Evolutionary conservation across 495 filamentous ascomycete species (phyloP), one percentile per base, ranked within the genome.

Genomic region (Poronia punctata): DNA sequence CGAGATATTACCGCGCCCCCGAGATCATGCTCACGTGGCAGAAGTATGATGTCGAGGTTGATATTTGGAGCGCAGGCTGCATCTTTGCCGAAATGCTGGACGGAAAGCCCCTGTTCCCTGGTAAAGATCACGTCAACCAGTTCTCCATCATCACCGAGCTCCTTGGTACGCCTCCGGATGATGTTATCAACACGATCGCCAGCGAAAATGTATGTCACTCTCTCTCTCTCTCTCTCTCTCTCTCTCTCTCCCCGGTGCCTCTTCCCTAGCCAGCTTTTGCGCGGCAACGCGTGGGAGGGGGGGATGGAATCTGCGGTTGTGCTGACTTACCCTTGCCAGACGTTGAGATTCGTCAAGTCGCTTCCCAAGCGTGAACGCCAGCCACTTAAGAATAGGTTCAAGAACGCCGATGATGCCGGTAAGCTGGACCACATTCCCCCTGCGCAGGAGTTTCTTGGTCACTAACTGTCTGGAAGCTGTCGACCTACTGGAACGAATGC

Each of bases 11-110:
- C 70, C 83, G 92, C 35, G 92, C 92, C 4, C 92, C 92, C 11
- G 92, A 98, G 66, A 98, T 98, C 59, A 98, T 98, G 92, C 87
- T 98, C 54, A 98, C 92, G 30, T 98, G 92, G 92, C 92, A 98
- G 64, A 98, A 97, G 67, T 98, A 98, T 66, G 92, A 98, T 54
- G 86, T 96, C 30, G 93, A 97, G 70, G 92, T 98, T 35, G 92
- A 98, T 63, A 95, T 98, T 55, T 98, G 92, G 92, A 96, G 90
- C 57, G 90, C 93, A 7, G 92, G 90, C 40, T 98, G 92, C 66
- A 98, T 98, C 54, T 98, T 98, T 57, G 92, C 92, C 33, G 92
- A 98, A 65, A 98, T 98, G 92, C 70, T 98, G 46, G 89, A 97
- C 67, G 93, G 93, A 45, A 97, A 97, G 70, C 92, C 92, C 24